Conservation (phyloP, 2,329 filamentous ascomycete species). For the Scytalidium sp. region DNA sequence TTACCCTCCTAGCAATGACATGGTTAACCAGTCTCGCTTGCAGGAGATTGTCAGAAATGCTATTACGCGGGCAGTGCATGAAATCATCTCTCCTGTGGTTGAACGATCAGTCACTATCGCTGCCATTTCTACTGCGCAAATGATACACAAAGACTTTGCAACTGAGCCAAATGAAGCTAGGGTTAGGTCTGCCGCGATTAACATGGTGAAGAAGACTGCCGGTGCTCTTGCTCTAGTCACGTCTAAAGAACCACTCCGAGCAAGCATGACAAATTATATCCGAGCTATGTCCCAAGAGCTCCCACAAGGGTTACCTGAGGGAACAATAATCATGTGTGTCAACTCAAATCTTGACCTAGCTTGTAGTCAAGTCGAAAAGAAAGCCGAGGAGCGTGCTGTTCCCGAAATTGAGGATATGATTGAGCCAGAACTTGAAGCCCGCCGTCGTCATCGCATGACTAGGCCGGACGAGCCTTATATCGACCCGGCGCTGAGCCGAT, state of each 20-base stretch:
- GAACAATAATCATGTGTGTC: slow-evolving; percentile 96
- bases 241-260: slow-evolving; percentile 92
- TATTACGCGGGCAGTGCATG: slow-evolving; percentile 84
- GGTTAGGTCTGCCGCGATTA: slow-evolving; percentile 81
- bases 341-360: slow-evolving; percentile 96
- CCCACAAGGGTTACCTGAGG: slow-evolving; percentile 81
- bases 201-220: slow-evolving; percentile 91
- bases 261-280: slow-evolving; percentile 97
- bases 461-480: slow-evolving; percentile 83
- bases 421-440: slow-evolving; percentile 72
- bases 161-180: slow-evolving; percentile 89
- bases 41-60: slow-evolving; percentile 80
- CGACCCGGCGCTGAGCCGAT: slow-evolving; percentile 77
- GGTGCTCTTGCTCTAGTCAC: slow-evolving; percentile 95
- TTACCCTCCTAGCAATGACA: slow-evolving; percentile 77
- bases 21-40: slow-evolving; percentile 66
- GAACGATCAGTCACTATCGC: slow-evolving; percentile 97
- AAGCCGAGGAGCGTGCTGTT: slow-evolving; percentile 88
- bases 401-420: slow-evolving; percentile 95
- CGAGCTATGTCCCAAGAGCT: slow-evolving; percentile 66
- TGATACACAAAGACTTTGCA: slow-evolving; percentile 94
- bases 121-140: slow-evolving; percentile 91
- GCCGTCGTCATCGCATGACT: slow-evolving; percentile 71
- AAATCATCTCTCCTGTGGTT: slow-evolving; percentile 96
- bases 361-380: slow-evolving; percentile 91